Conservation (phyloP, 805 yeast species). For the Priceomyces carsonii region DNA sequence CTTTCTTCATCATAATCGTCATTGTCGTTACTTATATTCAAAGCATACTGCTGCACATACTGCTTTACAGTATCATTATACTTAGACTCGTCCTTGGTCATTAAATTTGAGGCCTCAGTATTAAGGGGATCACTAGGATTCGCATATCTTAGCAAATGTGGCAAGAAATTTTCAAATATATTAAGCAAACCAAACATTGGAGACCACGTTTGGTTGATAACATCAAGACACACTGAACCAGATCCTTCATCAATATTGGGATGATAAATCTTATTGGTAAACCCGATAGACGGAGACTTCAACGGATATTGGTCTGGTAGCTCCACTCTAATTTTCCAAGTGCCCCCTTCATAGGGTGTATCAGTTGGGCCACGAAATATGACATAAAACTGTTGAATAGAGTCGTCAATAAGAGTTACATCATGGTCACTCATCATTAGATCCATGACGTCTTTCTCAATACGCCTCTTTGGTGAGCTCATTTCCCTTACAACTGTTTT, state of each 20-base stretch:
- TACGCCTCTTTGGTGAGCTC: conserved; percentile 73
- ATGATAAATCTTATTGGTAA: conserved; percentile 86
- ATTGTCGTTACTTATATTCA: conserved; percentile 44
- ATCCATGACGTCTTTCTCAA: conserved; percentile 96
- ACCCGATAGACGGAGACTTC: conserved; percentile 94
- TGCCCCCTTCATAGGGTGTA: conserved; percentile 86
- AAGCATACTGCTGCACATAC: conserved; percentile 69
- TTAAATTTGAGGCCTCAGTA: conserved; percentile 81
- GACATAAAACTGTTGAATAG: conserved; percentile 80
- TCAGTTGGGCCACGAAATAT: conserved; percentile 79
- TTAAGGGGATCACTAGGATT: conserved; percentile 94
- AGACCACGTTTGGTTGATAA: conserved; percentile 96
- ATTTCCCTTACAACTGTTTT: too few relatives aligned
- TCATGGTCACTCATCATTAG: conserved; percentile 94
- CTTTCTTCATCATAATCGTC: conserved; percentile 28
- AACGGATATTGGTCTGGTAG: conserved; percentile 94
- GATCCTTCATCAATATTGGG: conserved; percentile 91
- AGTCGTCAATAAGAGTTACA: conserved; percentile 76
- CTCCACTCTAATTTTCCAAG: conserved; percentile 90
- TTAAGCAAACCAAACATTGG: conserved; percentile 94
- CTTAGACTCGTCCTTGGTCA: conserved; percentile 63
- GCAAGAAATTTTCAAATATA: conserved; percentile 89
- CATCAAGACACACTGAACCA: conserved; percentile 94
- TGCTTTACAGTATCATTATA: conserved; percentile 71
- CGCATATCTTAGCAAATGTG: conserved; percentile 88